Conservation (phyloP, 1,139 yeast genomes). For the Suhomyces panamericanus region DNA sequence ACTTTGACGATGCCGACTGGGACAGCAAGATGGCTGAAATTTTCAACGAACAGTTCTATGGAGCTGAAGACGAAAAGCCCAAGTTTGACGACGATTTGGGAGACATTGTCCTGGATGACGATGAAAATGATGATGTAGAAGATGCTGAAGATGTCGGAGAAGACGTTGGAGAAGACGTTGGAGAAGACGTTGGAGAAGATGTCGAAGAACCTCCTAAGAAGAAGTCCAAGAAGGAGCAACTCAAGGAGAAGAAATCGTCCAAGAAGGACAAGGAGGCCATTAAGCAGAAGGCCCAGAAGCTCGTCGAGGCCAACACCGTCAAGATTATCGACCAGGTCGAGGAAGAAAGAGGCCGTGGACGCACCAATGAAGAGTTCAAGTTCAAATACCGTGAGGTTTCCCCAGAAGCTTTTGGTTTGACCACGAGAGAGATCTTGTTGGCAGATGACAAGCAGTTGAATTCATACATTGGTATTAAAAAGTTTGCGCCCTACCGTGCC, state of each 20-base stretch:
- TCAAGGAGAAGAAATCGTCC: conserved; percentile 56
- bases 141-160: conserved; percentile 21
- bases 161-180: conserved; percentile 38
- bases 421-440: conserved; percentile 80
- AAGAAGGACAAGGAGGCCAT: conserved; percentile 65
- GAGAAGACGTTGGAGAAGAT: conserved; percentile 29
- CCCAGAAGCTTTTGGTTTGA: conserved; percentile 88
- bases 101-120: conserved; percentile 29
- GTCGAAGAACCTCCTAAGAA: conserved; percentile 34
- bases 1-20: conserved; percentile 92
- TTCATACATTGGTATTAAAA: conserved; percentile 81
- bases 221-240: conserved; percentile 50
- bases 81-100: conserved; percentile 32
- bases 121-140: conserved; percentile 20
- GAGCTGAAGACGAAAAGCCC: conserved; percentile 50
- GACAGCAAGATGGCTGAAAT: conserved; percentile 82
- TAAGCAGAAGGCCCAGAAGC: conserved; percentile 66
- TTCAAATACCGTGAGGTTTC: conserved; percentile 93
- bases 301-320: conserved; percentile 51
- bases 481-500: conserved; percentile 89
- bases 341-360: conserved; percentile 59
- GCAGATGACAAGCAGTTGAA: conserved; percentile 90
- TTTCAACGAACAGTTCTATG: conserved; percentile 80
- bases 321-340: conserved; percentile 61
- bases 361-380: conserved; percentile 46